Conservation (phyloP, 2,329 filamentous ascomycete species). For the Aspergillus japonicus region DNA sequence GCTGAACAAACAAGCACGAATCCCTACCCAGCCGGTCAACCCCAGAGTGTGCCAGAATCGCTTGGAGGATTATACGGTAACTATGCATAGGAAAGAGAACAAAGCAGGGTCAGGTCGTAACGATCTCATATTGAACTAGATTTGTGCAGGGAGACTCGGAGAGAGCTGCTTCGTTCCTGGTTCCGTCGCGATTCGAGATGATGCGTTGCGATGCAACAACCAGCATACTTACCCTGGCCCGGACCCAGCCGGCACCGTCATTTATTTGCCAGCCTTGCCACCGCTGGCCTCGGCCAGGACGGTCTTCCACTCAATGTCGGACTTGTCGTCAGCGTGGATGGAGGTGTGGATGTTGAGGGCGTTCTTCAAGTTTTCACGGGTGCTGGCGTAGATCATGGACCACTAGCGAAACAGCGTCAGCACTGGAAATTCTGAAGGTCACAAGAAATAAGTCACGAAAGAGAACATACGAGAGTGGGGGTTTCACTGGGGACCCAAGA, state of each 20-base stretch:
- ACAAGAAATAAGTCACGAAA: not conserved
- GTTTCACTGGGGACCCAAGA: constrained; percentile 47
- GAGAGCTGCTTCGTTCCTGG: constrained; percentile 28
- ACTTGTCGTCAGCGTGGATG: constrained; percentile 44
- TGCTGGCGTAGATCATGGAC: constrained; percentile 54
- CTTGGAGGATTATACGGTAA: constrained; percentile 21
- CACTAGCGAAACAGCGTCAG: constrained; percentile 31
- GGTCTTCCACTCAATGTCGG: constrained; percentile 44
- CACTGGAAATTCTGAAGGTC: not conserved
- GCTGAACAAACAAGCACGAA: constrained; percentile 22
- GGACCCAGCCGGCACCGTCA: constrained; percentile 36
- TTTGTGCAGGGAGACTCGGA: constrained; percentile 31
- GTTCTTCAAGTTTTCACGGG: constrained; percentile 49
- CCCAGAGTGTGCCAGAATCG: constrained; percentile 20
- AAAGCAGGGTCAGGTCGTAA: constrained; percentile 31
- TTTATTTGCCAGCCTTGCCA: constrained; percentile 42
- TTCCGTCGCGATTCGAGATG: constrained; percentile 19
- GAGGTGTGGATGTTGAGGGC: constrained; percentile 45
- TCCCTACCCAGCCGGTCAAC: constrained; percentile 19
- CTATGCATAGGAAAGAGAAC: constrained; percentile 15
- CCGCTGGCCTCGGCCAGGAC: constrained; percentile 42
- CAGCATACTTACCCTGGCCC: constrained; percentile 27
- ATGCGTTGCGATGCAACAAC: constrained; percentile 22
- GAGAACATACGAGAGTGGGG: constrained; percentile 40
- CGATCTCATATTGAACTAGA: constrained; percentile 40